These are phyloP conservation scores for Hyphodiscus sp. DNA, from an alignment of 2,329 filamentous ascomycete species.

Conservation along the genomic window DNA sequence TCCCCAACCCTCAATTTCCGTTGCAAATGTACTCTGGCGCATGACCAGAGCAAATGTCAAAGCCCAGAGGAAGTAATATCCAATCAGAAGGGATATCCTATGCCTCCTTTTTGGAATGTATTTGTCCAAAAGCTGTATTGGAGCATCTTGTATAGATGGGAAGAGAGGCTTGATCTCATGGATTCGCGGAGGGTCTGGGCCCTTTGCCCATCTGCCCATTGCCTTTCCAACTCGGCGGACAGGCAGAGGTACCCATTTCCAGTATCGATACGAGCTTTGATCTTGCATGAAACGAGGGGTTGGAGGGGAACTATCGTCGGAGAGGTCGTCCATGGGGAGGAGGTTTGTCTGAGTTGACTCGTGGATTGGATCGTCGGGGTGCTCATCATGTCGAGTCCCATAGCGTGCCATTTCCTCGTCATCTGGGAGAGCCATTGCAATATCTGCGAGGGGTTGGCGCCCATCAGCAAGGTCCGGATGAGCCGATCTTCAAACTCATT, in stretches of 20 bases:
- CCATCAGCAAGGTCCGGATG: background rate
- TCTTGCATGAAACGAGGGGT: constrained; percentile 58
- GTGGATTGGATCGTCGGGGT: constrained; percentile 28
- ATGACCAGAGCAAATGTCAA: constrained; percentile 63
- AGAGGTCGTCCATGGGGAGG: constrained; percentile 39
- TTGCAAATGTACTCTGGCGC: constrained; percentile 51
- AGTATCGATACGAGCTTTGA: constrained; percentile 37
- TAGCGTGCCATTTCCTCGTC: constrained; percentile 20
- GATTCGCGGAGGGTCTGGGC: constrained; percentile 46
- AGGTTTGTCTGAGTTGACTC: constrained; percentile 20
- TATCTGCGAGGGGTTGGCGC: background rate
- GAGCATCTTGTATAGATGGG: constrained; percentile 60
- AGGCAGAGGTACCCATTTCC: constrained; percentile 54
- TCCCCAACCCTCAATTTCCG: constrained; percentile 63
- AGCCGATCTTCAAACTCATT: background rate
- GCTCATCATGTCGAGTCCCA: constrained; percentile 15
- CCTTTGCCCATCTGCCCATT: constrained; percentile 44
- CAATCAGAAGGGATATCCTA: constrained; percentile 50
- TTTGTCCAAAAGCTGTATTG: constrained; percentile 55
- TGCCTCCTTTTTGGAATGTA: constrained; percentile 54
- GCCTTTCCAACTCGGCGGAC: constrained; percentile 40
- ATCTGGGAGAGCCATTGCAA: constrained; percentile 3
- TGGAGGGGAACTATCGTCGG: constrained; percentile 36
- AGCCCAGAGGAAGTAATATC: constrained; percentile 61
- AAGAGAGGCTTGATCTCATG: constrained; percentile 54